Evolutionary conservation across 345 rosid genomes (phyloP).

Genomic region (Arabis alpina): DNA sequence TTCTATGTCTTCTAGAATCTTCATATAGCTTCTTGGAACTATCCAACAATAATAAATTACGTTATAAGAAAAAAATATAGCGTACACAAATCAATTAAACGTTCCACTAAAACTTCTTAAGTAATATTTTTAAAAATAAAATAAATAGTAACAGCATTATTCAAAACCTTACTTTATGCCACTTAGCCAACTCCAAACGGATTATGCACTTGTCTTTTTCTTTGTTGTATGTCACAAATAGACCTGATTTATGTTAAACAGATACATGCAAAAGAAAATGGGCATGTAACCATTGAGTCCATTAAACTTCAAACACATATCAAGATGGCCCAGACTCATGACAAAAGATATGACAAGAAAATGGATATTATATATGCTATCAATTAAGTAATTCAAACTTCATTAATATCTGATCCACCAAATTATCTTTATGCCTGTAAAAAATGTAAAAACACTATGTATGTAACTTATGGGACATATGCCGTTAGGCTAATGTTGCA

Average conservation of each 20-base stretch:
- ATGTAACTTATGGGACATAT: background rate
- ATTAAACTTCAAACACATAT: background rate
- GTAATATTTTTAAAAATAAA: no score
- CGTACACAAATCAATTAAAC: background rate
- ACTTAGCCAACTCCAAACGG: slow-evolving; percentile 26
- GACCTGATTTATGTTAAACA: background rate
- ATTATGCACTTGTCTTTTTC: slow-evolving; percentile 17
- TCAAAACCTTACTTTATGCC: background rate
- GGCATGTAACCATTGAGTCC: slow-evolving; percentile 9
- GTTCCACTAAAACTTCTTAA: background rate
- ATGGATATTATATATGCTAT: background rate
- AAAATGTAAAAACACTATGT: background rate
- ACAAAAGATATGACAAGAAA: background rate
- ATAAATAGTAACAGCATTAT: background rate
- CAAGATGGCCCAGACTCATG: slow-evolving; percentile 1
- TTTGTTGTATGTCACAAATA: slow-evolving; percentile 11
- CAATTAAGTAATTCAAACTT: background rate
- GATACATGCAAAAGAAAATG: background rate
- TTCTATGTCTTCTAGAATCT: no score
- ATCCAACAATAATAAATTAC: no score
- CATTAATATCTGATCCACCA: background rate
- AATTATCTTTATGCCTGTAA: background rate
- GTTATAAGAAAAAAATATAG: no score
- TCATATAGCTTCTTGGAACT: no score
- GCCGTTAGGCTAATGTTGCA: background rate